A percentile compares a stretch with the other conserved stretches of the same genome.
phyloP scores from a whole-genome alignment of 2,329 filamentous ascomycete species.

The Stachybotrys chartarum region DNA sequence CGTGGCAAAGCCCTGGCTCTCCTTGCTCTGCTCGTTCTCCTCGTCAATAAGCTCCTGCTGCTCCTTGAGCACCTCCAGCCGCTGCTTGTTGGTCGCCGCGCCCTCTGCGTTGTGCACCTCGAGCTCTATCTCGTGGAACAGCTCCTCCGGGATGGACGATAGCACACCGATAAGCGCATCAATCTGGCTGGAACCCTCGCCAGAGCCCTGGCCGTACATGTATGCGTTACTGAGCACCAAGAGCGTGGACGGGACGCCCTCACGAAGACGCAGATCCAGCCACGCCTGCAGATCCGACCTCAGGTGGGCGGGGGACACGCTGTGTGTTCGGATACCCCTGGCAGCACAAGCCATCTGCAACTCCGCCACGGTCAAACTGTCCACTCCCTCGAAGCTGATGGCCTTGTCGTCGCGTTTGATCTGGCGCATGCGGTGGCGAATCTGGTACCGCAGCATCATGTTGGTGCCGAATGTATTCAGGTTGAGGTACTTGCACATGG shows the following conservation, averaged over 20 bases:
- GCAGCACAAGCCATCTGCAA: conserved; percentile 87
- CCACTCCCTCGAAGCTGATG: conserved; percentile 89
- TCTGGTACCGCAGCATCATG: conserved; percentile 93
- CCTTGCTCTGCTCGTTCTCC: conserved; percentile 85
- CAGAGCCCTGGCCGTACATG: conserved; percentile 86
- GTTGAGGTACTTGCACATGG: conserved; percentile 98
- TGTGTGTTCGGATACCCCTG: conserved; percentile 86
- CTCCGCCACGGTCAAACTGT: conserved; percentile 86
- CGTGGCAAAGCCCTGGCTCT: conserved; percentile 66
- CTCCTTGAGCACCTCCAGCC: conserved; percentile 95
- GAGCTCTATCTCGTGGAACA: conserved; percentile 99
- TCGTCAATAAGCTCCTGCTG: conserved; percentile 97
- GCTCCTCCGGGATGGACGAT: conserved; percentile 90
- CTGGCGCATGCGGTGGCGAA: conserved; percentile 96
- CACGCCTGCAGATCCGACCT: conserved; percentile 88
- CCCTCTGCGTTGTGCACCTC: conserved; percentile 96
- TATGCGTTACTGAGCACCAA: conserved; percentile 96
- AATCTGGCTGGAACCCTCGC: conserved; percentile 83
- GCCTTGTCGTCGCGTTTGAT: conserved; percentile 97
- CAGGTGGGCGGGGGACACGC: conserved; percentile 80
- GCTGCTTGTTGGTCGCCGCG: conserved; percentile 96
- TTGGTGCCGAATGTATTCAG: conserved; percentile 95
- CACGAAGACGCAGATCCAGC: conserved; percentile 87
- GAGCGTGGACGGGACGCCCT: conserved; percentile 93
- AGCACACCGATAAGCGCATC: conserved; percentile 89